Evolutionary conservation across 176 grass and related monocot species (phyloP).

Genomic region (Triticum dicoccoides): DNA sequence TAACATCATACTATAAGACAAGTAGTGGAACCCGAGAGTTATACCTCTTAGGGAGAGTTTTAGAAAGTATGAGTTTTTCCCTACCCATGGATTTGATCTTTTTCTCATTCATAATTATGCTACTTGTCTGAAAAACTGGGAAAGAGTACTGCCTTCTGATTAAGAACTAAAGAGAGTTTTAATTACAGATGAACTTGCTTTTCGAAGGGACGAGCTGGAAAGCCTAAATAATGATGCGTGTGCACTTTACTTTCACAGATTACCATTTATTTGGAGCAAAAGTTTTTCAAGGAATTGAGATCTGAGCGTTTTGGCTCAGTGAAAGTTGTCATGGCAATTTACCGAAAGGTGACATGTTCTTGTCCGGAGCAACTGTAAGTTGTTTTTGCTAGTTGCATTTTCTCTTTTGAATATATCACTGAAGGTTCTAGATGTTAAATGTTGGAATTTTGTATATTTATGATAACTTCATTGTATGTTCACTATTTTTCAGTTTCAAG

Average conservation of each 20-base stretch:
- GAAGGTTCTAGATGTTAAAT: not conserved
- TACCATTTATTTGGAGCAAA: slow-evolving; percentile 87
- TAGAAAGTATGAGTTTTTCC: not conserved
- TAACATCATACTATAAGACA: not conserved
- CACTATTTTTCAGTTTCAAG: not conserved
- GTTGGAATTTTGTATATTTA: not conserved
- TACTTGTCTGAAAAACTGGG: not conserved
- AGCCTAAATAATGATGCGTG: slow-evolving; percentile 7
- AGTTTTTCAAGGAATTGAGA: slow-evolving; percentile 89
- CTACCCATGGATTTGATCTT: not conserved
- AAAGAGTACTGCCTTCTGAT: not conserved
- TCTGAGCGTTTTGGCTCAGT: slow-evolving; percentile 78
- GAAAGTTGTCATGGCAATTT: slow-evolving; percentile 92
- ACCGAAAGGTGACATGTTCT: slow-evolving; percentile 86
- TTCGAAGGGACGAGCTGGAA: not conserved
- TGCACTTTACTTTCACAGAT: slow-evolving; percentile 50
- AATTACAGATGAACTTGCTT: not conserved
- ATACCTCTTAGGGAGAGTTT: not conserved
- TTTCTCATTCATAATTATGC: not conserved
- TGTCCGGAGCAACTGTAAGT: slow-evolving; percentile 97
- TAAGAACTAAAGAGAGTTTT: not conserved
- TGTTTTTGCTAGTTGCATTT: slow-evolving; percentile 40
- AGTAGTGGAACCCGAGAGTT: not conserved
- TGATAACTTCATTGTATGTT: not conserved
- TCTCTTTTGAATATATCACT: slow-evolving; percentile 6